Evolutionary conservation across 768 basidiomycete genomes (phyloP).

Genomic region (Phanerochaete sordida): DNA sequence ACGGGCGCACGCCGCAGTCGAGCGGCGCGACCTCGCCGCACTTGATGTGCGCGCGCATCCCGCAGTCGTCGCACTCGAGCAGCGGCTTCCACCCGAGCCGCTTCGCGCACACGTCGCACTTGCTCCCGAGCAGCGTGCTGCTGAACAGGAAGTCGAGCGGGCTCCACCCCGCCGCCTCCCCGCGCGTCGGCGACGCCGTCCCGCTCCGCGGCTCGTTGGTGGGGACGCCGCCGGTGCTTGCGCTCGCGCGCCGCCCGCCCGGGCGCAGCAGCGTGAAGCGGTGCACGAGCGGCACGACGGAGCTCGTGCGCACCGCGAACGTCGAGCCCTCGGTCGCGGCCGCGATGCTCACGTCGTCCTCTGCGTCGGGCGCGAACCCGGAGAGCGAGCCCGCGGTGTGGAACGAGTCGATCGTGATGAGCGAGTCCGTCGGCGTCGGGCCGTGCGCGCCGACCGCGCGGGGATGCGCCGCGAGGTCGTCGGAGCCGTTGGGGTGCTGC

Average conservation of each 20-base stretch:
- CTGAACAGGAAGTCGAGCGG: slow-evolving; percentile 79
- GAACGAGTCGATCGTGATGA: slow-evolving; percentile 58
- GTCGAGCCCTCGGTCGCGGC: slow-evolving; percentile 77
- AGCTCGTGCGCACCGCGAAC: slow-evolving; percentile 31
- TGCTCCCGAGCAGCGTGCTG: slow-evolving; percentile 64
- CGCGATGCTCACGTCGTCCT: slow-evolving; percentile 42
- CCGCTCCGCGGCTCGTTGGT: slow-evolving; percentile 28
- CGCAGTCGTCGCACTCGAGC: slow-evolving; percentile 88
- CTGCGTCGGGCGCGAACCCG: not conserved
- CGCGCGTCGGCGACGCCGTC: slow-evolving; percentile 29
- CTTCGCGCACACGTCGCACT: slow-evolving; percentile 82
- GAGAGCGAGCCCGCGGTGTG: slow-evolving; percentile 54
- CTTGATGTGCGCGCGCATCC: slow-evolving; percentile 77
- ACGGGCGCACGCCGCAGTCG: slow-evolving; percentile 66
- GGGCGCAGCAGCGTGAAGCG: slow-evolving; percentile 87
- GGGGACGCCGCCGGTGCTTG: not conserved
- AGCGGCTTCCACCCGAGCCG: slow-evolving; percentile 84
- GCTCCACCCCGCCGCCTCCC: slow-evolving; percentile 47
- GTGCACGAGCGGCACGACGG: slow-evolving; percentile 57
- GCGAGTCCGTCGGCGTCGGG: slow-evolving; percentile 36
- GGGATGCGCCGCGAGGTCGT: slow-evolving; percentile 35
- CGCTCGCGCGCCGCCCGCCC: slow-evolving; percentile 52
- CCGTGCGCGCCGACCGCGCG: slow-evolving; percentile 30
- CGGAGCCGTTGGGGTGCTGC: slow-evolving; percentile 44
- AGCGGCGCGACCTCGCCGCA: slow-evolving; percentile 81